Base-by-base conservation (phyloP, 345 rosid species). In the Linum trigynum region DNA sequence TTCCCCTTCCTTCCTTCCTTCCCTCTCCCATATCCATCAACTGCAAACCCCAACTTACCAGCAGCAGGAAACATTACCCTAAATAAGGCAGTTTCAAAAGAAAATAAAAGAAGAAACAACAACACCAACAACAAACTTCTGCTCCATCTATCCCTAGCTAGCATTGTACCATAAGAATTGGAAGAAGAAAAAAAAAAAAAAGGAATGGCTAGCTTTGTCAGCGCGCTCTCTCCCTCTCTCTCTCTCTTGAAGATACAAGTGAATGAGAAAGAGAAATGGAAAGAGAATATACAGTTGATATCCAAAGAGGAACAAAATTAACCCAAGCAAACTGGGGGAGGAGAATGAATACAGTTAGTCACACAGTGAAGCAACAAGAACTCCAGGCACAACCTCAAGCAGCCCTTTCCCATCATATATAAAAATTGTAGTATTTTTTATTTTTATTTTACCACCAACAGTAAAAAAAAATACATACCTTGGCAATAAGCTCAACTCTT, bases 301-400 rank as follows among this genome's bases (percentile, higher is more conserved):
- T n/a, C 32, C 32, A 23, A 23, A 23, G 32, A 23, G 23, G 36
- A 56, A 62, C 69, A 68, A 66, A 42, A 58, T 67, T 65, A 65
- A 64, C 66, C 71, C 75, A 62, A 66, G 67, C 75, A 78, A 74
- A 69, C 68, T 70, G 70, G 81, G 72, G 58, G 57, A 64, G 65
- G 65, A 50, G 10, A 43, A 11, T 5, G 50, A 43, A 23, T 23
- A 23, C 32, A 23, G 32, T 23, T 23, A 23, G 32, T 23, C 1
- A 23, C 32, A 23, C 32, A 23, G 32, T 23, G 32, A 23, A 23
- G 32, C 32, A 23, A 23, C 32, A 23, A 23, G 32, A 23, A 23
- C 32, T 67, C 39, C 73, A 62, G 70, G 51, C 62, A 42, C 80
- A 61, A 71, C 32, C 45, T 71, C 62, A 65, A 39, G 59, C 32